Evolutionary conservation across 2,329 filamentous ascomycete species (phyloP), one percentile per base, ranked within the genome.

Genomic region (Xylariaceae sp.): DNA sequence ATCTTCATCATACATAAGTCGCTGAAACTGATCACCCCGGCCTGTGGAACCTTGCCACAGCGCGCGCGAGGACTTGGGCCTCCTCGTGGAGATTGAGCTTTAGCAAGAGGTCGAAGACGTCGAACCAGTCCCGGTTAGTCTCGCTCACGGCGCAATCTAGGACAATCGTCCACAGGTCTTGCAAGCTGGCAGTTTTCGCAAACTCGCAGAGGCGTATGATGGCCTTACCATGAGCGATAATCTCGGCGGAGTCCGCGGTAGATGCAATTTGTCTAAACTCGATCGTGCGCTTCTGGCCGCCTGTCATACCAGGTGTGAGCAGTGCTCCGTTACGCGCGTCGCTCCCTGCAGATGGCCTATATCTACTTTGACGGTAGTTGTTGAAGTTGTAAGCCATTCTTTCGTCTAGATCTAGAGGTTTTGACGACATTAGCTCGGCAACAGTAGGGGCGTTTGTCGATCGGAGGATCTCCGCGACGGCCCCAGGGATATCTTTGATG

Each of bases 231-330:
- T 48, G 44, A 1, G 55, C 59, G 1, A 62, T 41, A 1, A 62
- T 48, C 31, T 58, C 53, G 1, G 60, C 57, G 0, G 57, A 11
- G 3, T 59, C 41, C 17, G 60, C 35, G 2, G 59, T 61, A 1
- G 56, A 52, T 1, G 55, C 50, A 19, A 53, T 32, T 18, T 62
- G 60, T 5, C 61, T 51, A 15, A 62, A 62, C 47, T 63, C 60
- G 14, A 63, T 39, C 0, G 60, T 63, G 0, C 60, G 52, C 38
- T 57, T 59, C 2, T 31, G 7, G 22, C 22, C 22, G 22, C 22
- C 18, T 52, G 52, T 3, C 7, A 27, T 1, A 19, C 1, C 3
- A 11, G 15, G 14, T 1, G 9, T 6, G 15, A 2, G 6, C 10
- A 2, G 14, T 15, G 12, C 2, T 17, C 35, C n/a, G 2, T 2